phyloP scores from a whole-genome alignment of 179 eudicot genomes.

The Amaranthus tricolor region DNA sequence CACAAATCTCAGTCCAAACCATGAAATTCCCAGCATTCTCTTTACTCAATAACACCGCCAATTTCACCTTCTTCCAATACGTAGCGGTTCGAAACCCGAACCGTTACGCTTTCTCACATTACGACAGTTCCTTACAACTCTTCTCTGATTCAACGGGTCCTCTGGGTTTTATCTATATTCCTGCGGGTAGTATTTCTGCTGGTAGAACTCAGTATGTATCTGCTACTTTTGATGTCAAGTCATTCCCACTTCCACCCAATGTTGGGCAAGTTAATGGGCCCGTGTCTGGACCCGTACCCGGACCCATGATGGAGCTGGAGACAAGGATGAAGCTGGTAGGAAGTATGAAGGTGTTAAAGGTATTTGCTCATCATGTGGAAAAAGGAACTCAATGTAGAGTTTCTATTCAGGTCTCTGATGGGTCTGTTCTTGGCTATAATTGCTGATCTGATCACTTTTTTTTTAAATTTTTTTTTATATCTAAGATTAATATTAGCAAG shows the following conservation, averaged over 20 bases:
- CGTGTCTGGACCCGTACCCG: slow-evolving; percentile 27
- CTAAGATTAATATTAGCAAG: slow-evolving; percentile 19
- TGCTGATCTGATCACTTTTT: slow-evolving; percentile 22
- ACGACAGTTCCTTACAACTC: slow-evolving; percentile 79
- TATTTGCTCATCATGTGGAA: slow-evolving; percentile 48
- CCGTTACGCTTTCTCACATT: slow-evolving; percentile 65
- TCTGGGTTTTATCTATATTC: slow-evolving; percentile 73
- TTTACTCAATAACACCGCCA: slow-evolving; percentile 24
- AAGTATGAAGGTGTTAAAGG: slow-evolving; percentile 42
- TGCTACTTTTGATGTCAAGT: slow-evolving; percentile 66
- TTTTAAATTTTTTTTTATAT: neutral
- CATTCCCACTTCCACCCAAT: slow-evolving; percentile 38
- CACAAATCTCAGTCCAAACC: slow-evolving; percentile 57
- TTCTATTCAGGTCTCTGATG: slow-evolving; percentile 38
- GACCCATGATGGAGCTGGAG: slow-evolving; percentile 60
- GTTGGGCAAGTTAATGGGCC: slow-evolving; percentile 17
- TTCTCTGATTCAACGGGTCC: slow-evolving; percentile 39
- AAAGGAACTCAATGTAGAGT: slow-evolving; percentile 33
- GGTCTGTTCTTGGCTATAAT: slow-evolving; percentile 38
- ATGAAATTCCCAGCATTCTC: slow-evolving; percentile 56
- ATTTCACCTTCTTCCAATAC: slow-evolving; percentile 74
- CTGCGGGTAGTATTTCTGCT: slow-evolving; percentile 61
- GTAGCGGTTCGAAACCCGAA: slow-evolving; percentile 73
- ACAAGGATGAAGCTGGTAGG: slow-evolving; percentile 45
- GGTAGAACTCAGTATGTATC: slow-evolving; percentile 68